Percentiles rank a stretch among this genome's conserved stretches.
These are phyloP conservation scores for Nicotiana rustica DNA, from an alignment of 305 asterid genomes.

Conservation along the genomic window DNA sequence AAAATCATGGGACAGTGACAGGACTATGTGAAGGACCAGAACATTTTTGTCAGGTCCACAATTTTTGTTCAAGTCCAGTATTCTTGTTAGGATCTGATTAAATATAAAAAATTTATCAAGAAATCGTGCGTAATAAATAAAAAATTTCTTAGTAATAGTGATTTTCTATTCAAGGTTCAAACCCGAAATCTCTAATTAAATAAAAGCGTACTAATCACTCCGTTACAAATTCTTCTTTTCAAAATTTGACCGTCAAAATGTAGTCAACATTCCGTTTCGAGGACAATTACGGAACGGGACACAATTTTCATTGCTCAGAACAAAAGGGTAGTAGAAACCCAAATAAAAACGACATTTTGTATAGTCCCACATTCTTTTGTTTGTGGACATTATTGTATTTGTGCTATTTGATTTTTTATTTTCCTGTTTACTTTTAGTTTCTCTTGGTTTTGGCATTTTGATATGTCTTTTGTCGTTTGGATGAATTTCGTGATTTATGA, in stretches of 20 bases:
- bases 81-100: not conserved
- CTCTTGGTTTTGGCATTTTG: constrained; percentile 4
- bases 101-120: too few relatives aligned
- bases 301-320: not conserved
- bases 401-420: not conserved
- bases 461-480: constrained; percentile 27
- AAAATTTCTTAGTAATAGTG: too few relatives aligned
- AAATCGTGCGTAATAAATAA: too few relatives aligned
- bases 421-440: not conserved
- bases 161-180: too few relatives aligned
- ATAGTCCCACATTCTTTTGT: not conserved
- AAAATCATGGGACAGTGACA: constrained; percentile 45
- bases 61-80: not conserved
- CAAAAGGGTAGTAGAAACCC: not conserved
- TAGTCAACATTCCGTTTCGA: constrained; percentile 45
- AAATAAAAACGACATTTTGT: not conserved
- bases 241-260: constrained; percentile 24
- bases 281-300: constrained; percentile 28
- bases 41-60: constrained; percentile 27
- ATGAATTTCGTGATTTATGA: constrained; percentile 21
- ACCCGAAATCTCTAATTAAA: too few relatives aligned
- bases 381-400: constrained; percentile 12
- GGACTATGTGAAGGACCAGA: constrained; percentile 32
- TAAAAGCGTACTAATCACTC: too few relatives aligned
- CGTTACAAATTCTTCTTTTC: not conserved